Base-by-base conservation (phyloP, 2,329 filamentous ascomycete genomes). In the Plenodomus biglobosus region DNA sequence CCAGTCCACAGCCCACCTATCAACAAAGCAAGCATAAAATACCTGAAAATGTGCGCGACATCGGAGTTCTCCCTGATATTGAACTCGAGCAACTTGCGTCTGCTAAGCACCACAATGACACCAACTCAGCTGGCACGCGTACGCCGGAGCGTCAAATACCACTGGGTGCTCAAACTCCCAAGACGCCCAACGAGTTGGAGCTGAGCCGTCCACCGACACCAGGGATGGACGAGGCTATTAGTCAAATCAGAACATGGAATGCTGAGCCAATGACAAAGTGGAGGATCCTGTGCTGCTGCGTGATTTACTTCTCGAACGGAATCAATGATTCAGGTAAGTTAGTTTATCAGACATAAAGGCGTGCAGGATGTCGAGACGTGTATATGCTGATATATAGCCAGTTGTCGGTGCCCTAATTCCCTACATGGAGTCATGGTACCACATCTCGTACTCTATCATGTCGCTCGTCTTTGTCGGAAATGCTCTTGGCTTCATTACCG, bases 391-490 rank as follows among this genome's bases (percentile, higher is more conserved):
- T 30, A 18, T 7, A 8, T 2, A 4, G 21, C 0, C 37, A 59
- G 75, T 87, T 0, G 83, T 88, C 1, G 90, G 90, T 64, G 88
- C 89, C 10, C 65, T 94, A 48, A 88, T 95, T 58, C 89, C 90
- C 0, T 90, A 90, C 64, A 87, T 95, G 70, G 87, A 92, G 67
- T 77, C 74, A 68, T 82, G 87, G 61, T 95, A 92, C 64, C 58
- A 78, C 48, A 89, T 94, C 46, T 86, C 85, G 36, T 92, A 94
- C 67, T 86, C 85, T 2, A 73, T 90, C 8, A 87, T 94, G 2
- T 92, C 90, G 1, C 76, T 92, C 32, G 88, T 95, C 62, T 95
- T 94, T 74, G 81, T 94, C 22, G 82, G 85, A 38, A 88, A 88
- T 59, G 88, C 90, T 0, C 56, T 86, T 3, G 90, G 90, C 15